Percentiles rank a stretch among this genome's conserved stretches.
Evolutionary conservation across 2,329 filamentous ascomycete genomes (phyloP).

Genomic region (Curvularia sp.): DNA sequence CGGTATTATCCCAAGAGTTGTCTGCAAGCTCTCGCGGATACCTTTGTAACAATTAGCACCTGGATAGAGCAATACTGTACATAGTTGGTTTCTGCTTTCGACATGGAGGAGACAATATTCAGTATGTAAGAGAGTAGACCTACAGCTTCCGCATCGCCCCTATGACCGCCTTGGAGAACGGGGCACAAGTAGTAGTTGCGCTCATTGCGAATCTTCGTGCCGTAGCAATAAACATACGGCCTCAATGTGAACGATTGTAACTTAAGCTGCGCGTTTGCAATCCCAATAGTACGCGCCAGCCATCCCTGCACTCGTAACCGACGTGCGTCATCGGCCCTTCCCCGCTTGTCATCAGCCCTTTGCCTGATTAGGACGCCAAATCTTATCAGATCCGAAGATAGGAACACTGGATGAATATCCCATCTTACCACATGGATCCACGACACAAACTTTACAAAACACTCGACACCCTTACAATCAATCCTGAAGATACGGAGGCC

Average conservation of each 20-base stretch:
- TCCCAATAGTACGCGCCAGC: slow-evolving; percentile 7
- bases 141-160: slow-evolving; percentile 80
- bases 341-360: slow-evolving; percentile 13
- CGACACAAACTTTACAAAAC: slow-evolving; percentile 46
- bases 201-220: slow-evolving; percentile 52
- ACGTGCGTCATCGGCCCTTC: slow-evolving; percentile 28
- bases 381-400: slow-evolving; percentile 49
- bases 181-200: slow-evolving; percentile 56
- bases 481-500: slow-evolving; percentile 16
- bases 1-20: slow-evolving; percentile 95
- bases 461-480: slow-evolving; percentile 37
- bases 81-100: background rate
- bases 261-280: slow-evolving; percentile 10
- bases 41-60: slow-evolving; percentile 54
- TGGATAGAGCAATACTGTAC: background rate
- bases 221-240: slow-evolving; percentile 46
- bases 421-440: slow-evolving; percentile 39
- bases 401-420: slow-evolving; percentile 25
- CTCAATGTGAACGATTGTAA: slow-evolving; percentile 3
- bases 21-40: slow-evolving; percentile 92
- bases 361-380: slow-evolving; percentile 18
- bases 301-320: slow-evolving; percentile 20
- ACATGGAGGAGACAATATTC: background rate
- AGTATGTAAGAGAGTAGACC: slow-evolving; percentile 43
- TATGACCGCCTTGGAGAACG: slow-evolving; percentile 73